phyloP scores from a whole-genome alignment of 805 yeast species.

The Myxozyma vanderwaltii region DNA sequence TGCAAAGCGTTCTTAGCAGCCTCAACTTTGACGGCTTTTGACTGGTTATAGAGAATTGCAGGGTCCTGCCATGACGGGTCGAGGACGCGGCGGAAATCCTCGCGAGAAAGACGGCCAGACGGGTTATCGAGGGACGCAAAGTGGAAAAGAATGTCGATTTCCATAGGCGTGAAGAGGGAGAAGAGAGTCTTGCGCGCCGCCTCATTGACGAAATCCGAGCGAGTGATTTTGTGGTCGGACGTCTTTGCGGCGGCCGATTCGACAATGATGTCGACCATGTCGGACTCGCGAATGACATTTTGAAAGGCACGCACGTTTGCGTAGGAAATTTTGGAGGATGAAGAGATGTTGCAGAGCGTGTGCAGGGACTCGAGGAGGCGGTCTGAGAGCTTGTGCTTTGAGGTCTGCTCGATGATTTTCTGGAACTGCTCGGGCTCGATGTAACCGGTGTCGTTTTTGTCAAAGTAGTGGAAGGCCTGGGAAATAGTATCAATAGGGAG shows the following conservation, averaged over 20 bases:
- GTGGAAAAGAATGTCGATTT: slow-evolving; percentile 49
- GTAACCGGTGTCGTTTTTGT: slow-evolving; percentile 44
- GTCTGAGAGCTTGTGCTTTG: slow-evolving; percentile 48
- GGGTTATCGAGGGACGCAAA: slow-evolving; percentile 42
- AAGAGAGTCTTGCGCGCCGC: slow-evolving; percentile 47
- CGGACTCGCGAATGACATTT: slow-evolving; percentile 47
- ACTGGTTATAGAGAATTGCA: slow-evolving; percentile 27
- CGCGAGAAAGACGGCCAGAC: slow-evolving; percentile 41
- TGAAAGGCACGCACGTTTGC: slow-evolving; percentile 49
- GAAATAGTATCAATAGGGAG: background rate
- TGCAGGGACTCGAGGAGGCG: slow-evolving; percentile 44
- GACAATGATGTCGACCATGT: slow-evolving; percentile 46
- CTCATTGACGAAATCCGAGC: slow-evolving; percentile 44
- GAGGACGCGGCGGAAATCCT: slow-evolving; percentile 46
- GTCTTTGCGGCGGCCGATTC: slow-evolving; percentile 41
- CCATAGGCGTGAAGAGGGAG: slow-evolving; percentile 49
- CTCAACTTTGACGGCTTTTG: slow-evolving; percentile 41
- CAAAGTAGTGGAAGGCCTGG: slow-evolving; percentile 45
- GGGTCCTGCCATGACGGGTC: slow-evolving; percentile 51
- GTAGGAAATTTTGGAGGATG: slow-evolving; percentile 44
- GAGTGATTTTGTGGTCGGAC: slow-evolving; percentile 44
- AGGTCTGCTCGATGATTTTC: slow-evolving; percentile 43
- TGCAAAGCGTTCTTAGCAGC: slow-evolving; percentile 47
- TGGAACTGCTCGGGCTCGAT: slow-evolving; percentile 48
- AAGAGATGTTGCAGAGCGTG: slow-evolving; percentile 43